Evolutionary conservation across 2,329 filamentous ascomycete genomes (phyloP).

Genomic region (Ascosphaera aggregata): DNA sequence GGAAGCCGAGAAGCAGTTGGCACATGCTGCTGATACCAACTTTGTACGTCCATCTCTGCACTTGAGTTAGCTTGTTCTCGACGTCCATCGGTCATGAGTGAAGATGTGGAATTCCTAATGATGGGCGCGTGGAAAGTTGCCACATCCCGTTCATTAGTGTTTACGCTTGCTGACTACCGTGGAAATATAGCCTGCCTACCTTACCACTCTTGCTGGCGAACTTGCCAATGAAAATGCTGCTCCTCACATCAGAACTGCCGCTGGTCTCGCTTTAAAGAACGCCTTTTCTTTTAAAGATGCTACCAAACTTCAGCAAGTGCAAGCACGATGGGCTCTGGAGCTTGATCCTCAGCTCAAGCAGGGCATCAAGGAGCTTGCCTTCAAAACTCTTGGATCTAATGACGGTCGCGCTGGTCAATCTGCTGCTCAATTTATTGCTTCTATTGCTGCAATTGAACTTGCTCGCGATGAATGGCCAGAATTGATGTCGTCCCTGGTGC

Average conservation of each 20-base stretch:
- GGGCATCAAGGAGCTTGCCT: constrained; percentile 70
- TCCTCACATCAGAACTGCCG: constrained; percentile 71
- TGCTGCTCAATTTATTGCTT: constrained; percentile 83
- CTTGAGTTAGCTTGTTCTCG: constrained; percentile 3
- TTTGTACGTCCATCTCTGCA: constrained; percentile 42
- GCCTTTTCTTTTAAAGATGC: constrained; percentile 88
- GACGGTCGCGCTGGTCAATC: constrained; percentile 70
- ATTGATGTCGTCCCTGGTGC: constrained; percentile 68
- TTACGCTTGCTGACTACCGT: constrained; percentile 3
- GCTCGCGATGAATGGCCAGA: constrained; percentile 85
- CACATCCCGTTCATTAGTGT: too few relatives aligned
- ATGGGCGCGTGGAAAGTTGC: too few relatives aligned
- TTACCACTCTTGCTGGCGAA: constrained; percentile 77
- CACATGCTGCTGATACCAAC: constrained; percentile 77
- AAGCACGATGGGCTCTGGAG: constrained; percentile 77
- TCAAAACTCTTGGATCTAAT: constrained; percentile 61
- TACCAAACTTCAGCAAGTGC: constrained; percentile 65
- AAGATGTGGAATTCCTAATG: constrained; percentile 4
- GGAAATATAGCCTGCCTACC: constrained; percentile 53
- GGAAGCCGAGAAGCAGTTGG: constrained; percentile 82
- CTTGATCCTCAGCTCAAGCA: constrained; percentile 63
- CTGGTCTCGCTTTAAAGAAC: constrained; percentile 94
- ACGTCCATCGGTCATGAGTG: constrained; percentile 2
- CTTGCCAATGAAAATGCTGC: constrained; percentile 75
- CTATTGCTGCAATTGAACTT: constrained; percentile 85